Evolutionary conservation across 345 rosid genomes (phyloP), one percentile per base, ranked within the genome.

Genomic region (Ricinus communis): DNA sequence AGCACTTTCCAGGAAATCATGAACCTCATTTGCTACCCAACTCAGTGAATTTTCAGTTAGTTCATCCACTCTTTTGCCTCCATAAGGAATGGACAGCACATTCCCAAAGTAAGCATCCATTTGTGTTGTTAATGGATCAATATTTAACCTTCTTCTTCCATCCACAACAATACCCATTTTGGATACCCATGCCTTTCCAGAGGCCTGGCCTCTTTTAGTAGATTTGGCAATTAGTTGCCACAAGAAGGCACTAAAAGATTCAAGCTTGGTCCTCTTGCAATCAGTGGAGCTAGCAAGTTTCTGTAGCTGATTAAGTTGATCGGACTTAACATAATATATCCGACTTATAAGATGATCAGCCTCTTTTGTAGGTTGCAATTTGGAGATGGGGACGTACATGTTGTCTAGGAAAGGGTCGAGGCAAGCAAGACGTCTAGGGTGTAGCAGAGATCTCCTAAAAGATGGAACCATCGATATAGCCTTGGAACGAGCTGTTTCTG

Each of bases 111-210:
- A 85, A 3, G 77, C 72, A 5, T 30, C 51, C 86, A 87, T 77
- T 12, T 2, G 38, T 33, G 38, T 33, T 33, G 38, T 33, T 6
- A 6, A 33, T 33, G 53, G 19, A 24, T 61, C 63, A 33, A 71
- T 64, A 46, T 71, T 72, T 43, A 91, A 53, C 68, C 85, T 83
- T 3, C 36, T 71, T 81, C 97, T 78, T 45, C 97, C 97, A 28
- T 91, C 92, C 41, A 91, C 91, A 3, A 87, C 87, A 51, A 91
- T 76, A 7, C 95, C 97, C 61, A 91, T 79, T 71, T 82, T 86
- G 0, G 89, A 74, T 16, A 38, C 45, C 52, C 14, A 40, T 7
- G 56, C 18, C 0, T 2, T 5, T 25, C 21, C 56, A 21, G 15
- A 5, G 22, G 50, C 11, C 5, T 47, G 24, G 16, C 65, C 55